phyloP scores from a whole-genome alignment of 2,329 filamentous ascomycete genomes.

The Clonostachys rosea region DNA sequence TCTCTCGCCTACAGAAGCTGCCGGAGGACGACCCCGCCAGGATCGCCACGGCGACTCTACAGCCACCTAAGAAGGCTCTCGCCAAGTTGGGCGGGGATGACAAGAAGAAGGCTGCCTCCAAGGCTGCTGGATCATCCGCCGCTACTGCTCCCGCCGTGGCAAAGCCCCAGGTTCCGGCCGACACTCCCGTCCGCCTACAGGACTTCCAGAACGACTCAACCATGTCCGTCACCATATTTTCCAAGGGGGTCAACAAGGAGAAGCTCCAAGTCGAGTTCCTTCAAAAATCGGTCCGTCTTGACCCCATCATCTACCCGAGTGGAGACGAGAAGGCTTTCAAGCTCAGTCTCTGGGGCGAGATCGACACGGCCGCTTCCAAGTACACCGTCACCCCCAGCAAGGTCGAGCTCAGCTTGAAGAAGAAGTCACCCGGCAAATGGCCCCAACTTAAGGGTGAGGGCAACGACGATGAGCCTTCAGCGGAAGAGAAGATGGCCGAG shows the following conservation, averaged over 20 bases:
- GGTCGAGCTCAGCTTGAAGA: slow-evolving; percentile 71
- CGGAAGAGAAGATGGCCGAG: background rate
- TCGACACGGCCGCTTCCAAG: slow-evolving; percentile 57
- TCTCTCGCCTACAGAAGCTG: slow-evolving; percentile 37
- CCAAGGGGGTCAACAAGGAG: slow-evolving; percentile 33
- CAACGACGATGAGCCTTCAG: slow-evolving; percentile 1
- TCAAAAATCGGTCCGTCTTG: slow-evolving; percentile 14
- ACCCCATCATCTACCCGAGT: slow-evolving; percentile 23
- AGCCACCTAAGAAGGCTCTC: slow-evolving; percentile 22
- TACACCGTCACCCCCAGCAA: slow-evolving; percentile 70
- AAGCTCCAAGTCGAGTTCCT: slow-evolving; percentile 29
- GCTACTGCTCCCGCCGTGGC: slow-evolving; percentile 1
- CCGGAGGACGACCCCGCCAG: slow-evolving; percentile 37
- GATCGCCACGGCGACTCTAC: slow-evolving; percentile 31
- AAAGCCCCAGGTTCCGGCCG: slow-evolving; percentile 6
- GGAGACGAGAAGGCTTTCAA: slow-evolving; percentile 59
- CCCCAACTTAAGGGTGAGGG: slow-evolving; percentile 17
- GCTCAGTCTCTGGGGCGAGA: slow-evolving; percentile 58
- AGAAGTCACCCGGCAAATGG: slow-evolving; percentile 68
- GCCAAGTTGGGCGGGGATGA: slow-evolving; percentile 6
- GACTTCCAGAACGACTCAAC: slow-evolving; percentile 26
- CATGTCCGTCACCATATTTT: slow-evolving; percentile 34
- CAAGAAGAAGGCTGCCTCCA: background rate
- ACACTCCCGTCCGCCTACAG: slow-evolving; percentile 14
- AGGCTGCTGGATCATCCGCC: background rate